Base-by-base conservation (phyloP, 2,329 filamentous ascomycete species). In the Colletotrichum siamense region DNA sequence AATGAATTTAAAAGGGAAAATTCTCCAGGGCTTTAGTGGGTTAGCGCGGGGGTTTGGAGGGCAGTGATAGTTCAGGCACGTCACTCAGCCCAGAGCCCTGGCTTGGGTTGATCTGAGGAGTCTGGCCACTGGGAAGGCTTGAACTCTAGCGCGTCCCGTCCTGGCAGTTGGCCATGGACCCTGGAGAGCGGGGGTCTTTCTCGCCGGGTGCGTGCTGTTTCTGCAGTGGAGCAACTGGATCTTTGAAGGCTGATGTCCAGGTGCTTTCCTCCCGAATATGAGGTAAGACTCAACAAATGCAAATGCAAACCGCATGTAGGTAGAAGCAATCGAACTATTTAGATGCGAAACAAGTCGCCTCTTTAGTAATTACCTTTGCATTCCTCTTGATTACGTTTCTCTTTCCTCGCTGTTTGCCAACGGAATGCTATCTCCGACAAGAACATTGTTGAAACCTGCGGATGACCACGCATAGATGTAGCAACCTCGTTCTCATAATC, bases 11-110 rank as follows among this genome's bases (percentile, higher is more conserved):
- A 77, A 72, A 66, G 75, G 71, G 75, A 77, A 77, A 76, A 77
- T 74, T 75, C 69, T 70, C 71, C 64, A 78, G 75, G 76, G 69
- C 76, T 78, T 77, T 78, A 78, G 77, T 78, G 77, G 77, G 73
- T 73, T 77, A 73, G 73, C 39, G 77, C 76, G 76, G 77, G 77
- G 77, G 61, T 75, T 77, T 75, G 74, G 44, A 74, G 44, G 71
- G 74, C 63, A 32, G 57, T 76, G 71, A 74, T 76, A 76, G 39
- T 49, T 12, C 39, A 49, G 73, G 73, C 74, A 76, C 74, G 65
- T 69, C 74, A 69, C 71, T 64, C 52, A 67, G 73, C 62, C 26
- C 30, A 67, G 73, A 72, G 69, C 73, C 73, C 69, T 66, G 72
- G 68, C 44, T 39, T 64, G 64, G 57, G 57, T 61, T 61, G 72